These are phyloP conservation scores for Pyrenula massariospora DNA, from an alignment of 495 filamentous ascomycete genomes.

Conservation along the genomic window DNA sequence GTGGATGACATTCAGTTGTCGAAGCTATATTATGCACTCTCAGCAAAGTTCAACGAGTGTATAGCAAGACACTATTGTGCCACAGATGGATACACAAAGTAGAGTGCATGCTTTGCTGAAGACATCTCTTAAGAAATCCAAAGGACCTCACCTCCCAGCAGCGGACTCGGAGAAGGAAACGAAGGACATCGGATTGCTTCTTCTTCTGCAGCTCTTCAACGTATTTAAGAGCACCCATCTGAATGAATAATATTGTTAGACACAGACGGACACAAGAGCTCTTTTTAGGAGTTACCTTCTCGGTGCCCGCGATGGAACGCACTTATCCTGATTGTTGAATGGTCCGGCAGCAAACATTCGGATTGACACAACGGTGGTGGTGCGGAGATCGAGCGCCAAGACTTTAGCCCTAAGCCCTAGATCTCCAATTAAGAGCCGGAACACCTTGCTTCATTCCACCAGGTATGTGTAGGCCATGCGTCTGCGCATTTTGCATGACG, in stretches of 20 bases:
- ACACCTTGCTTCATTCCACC: too few species aligned
- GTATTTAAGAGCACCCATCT: conserved; percentile 96
- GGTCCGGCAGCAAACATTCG: too few species aligned
- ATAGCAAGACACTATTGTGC: conserved; percentile 61
- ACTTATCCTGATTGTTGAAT: too few species aligned
- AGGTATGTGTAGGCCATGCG: too few species aligned
- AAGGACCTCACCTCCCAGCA: conserved; percentile 96
- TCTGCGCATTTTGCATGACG: too few species aligned
- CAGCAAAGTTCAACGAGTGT: conserved; percentile 99
- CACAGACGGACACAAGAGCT: too few species aligned
- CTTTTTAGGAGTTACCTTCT: too few species aligned
- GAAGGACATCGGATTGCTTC: conserved; percentile 99
- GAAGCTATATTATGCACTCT: conserved; percentile 99
- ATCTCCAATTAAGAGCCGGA: not conserved
- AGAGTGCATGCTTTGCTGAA: conserved; percentile 13
- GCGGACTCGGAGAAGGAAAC: conserved; percentile 97
- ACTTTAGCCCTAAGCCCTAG: not conserved
- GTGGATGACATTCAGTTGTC: conserved; percentile 98
- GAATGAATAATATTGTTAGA: not conserved
- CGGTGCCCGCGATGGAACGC: too few species aligned
- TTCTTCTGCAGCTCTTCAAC: conserved; percentile 99
- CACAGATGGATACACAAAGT: conserved; percentile 8
- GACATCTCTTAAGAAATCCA: conserved; percentile 23
- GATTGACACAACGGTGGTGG: too few species aligned
- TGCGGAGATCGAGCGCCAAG: not conserved